These are phyloP conservation scores for Galium porrigens DNA, from an alignment of 305 asterid species.

Conservation along the genomic window DNA sequence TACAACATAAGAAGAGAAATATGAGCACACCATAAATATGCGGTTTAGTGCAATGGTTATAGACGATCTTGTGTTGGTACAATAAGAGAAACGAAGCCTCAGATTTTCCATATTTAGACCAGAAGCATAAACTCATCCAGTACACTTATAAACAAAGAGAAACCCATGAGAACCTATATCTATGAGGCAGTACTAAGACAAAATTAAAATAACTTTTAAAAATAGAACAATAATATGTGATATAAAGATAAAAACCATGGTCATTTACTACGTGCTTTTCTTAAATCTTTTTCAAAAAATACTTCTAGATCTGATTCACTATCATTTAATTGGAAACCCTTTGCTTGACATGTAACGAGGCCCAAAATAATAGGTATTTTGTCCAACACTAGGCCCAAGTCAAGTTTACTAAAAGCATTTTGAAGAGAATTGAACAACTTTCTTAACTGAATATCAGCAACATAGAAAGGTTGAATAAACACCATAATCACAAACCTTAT, in stretches of 20 bases:
- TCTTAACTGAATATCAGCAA: not conserved
- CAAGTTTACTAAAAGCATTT: constrained; percentile 3
- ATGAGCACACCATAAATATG: constrained; percentile 7
- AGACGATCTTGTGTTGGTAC: not conserved
- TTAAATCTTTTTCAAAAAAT: not conserved
- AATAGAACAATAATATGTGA: not conserved
- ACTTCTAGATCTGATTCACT: not conserved
- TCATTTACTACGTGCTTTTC: not conserved
- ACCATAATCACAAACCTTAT: constrained; percentile 46
- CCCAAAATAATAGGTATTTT: not conserved
- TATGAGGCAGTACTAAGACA: not conserved
- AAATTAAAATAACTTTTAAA: not conserved
- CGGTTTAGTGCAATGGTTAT: not conserved
- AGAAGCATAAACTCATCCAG: not conserved
- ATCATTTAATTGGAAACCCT: not conserved
- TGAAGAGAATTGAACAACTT: not conserved
- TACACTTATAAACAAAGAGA: not conserved
- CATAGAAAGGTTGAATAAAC: constrained; percentile 16
- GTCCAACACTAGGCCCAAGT: not conserved
- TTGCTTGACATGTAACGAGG: not conserved
- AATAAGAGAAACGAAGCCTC: not conserved
- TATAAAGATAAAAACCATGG: not conserved
- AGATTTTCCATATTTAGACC: not conserved
- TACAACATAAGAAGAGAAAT: constrained; percentile 28
- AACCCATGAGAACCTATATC: not conserved